Evolutionary conservation across 2,329 filamentous ascomycete species (phyloP).

Genomic region (Gaeumannomyces sp.): DNA sequence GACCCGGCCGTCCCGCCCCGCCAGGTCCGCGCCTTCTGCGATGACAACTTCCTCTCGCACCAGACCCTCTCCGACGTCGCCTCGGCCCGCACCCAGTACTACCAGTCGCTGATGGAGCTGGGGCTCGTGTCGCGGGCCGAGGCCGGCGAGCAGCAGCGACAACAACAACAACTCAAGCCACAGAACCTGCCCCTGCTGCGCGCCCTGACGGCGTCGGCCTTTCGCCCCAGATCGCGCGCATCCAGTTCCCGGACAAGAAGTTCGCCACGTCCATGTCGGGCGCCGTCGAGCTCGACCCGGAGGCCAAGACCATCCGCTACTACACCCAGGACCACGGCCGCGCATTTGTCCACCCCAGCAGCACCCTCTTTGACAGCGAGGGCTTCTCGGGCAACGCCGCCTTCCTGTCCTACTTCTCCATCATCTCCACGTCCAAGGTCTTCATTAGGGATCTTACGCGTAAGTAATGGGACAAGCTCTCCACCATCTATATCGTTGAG

Average conservation of each 20-base stretch:
- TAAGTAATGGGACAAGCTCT: conserved; percentile 36
- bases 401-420: conserved; percentile 85
- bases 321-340: conserved; percentile 80
- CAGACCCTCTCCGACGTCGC: conserved; percentile 84
- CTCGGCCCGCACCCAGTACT: conserved; percentile 79
- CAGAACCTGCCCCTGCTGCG: conserved; percentile 47
- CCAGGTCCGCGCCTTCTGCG: conserved; percentile 70
- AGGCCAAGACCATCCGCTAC: conserved; percentile 87
- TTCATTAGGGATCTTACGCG: conserved; percentile 88
- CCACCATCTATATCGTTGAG: no score
- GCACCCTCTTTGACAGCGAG: conserved; percentile 78
- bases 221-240: conserved; percentile 83
- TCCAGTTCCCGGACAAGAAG: conserved; percentile 93
- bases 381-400: conserved; percentile 66
- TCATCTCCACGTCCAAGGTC: conserved; percentile 87
- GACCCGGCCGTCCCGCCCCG: conserved; percentile 49
- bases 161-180: conserved; percentile 19
- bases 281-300: conserved; percentile 86
- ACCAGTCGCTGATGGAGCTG: conserved; percentile 77
- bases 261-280: conserved; percentile 83
- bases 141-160: conserved; percentile 24
- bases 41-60: conserved; percentile 75
- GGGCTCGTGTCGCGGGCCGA: conserved; percentile 53
- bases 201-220: conserved; percentile 66
- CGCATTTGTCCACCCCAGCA: conserved; percentile 89